Base-by-base conservation (phyloP, 345 rosid species). In the Hibiscus mutabilis region DNA sequence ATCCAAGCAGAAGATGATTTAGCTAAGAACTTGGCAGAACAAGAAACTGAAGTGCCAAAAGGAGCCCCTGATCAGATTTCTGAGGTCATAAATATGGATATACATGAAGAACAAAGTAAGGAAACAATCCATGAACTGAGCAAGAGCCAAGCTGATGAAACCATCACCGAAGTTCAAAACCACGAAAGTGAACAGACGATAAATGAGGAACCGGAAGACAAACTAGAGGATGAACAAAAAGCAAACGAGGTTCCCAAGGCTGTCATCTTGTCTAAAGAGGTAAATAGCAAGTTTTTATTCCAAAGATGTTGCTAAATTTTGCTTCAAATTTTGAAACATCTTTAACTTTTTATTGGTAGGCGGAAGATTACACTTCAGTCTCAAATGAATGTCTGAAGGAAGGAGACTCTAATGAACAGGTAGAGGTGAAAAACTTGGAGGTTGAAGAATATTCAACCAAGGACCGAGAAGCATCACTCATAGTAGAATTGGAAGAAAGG, bases 181-280 rank as follows among this genome's bases (percentile, higher is more conserved):
- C 75, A 68, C 33, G 74, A 69, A 69, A 60, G 15, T 42, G 74
- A 67, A 55, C 29, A 74, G 53, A 72, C 60, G 52, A 69, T n/a
- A 73, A 68, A 68, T 46, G 78, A 79, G 66, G 74, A 73, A 52
- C 44, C 10, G 44, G 71, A 74, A 35, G 47, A 58, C 53, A 57
- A 71, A 62, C 56, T 63, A 37, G 75, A 66, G 47, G 66, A 24
- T 66, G 73, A 77, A 73, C 73, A 70, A 59, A 56, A 61, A 18
- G 77, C 31, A 67, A 56, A 74, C n/a, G 82, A 82, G 77, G 74
- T 56, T 2, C 63, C 11, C 70, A 74, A 80, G 74, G 73, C 46
- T 2, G 67, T 44, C 68, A 82, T 77, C 66, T 65, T 70, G 55
- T 66, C 82, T 35, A 70, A 84, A 70, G 80, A 83, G 89, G 91